phyloP scores from a whole-genome alignment of 805 yeast species.

The Yueomyces sp. region DNA sequence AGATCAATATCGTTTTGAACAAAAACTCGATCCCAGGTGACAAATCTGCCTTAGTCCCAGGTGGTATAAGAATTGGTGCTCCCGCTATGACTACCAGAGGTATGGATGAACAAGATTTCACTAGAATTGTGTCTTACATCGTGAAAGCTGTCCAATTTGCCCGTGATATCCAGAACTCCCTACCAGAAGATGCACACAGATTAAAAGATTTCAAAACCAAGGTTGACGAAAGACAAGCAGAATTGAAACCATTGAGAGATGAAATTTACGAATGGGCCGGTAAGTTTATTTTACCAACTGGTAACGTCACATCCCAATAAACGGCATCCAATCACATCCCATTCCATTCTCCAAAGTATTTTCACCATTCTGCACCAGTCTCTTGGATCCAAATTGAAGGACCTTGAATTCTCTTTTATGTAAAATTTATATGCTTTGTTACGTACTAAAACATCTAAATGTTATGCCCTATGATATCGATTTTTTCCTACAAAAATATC shows the following conservation, averaged over 20 bases:
- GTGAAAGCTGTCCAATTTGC: slow-evolving; percentile 70
- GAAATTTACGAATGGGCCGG: slow-evolving; percentile 91
- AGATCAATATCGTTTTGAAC: slow-evolving; percentile 88
- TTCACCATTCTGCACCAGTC: no score
- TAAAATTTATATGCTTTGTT: no score
- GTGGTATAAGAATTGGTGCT: slow-evolving; percentile 94
- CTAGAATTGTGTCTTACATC: slow-evolving; percentile 65
- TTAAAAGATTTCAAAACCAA: slow-evolving; percentile 90
- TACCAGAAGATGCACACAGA: slow-evolving; percentile 89
- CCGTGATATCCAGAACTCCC: slow-evolving; percentile 54
- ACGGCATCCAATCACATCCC: no score
- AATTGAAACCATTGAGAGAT: slow-evolving; percentile 49
- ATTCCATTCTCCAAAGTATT: no score
- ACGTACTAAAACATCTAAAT: no score
- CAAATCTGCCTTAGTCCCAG: slow-evolving; percentile 90
- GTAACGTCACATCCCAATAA: background rate
- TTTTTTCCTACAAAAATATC: no score
- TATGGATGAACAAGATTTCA: slow-evolving; percentile 76
- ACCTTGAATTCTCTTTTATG: no score
- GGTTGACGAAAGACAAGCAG: slow-evolving; percentile 58
- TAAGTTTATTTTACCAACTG: slow-evolving; percentile 52
- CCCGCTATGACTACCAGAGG: slow-evolving; percentile 99
- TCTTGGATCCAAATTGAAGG: no score
- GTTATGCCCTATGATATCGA: no score
- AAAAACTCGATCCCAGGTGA: slow-evolving; percentile 98